A percentile compares a stretch with the other conserved stretches of the same genome.
These are phyloP conservation scores for Solanum tarijense DNA, from an alignment of 257 asterid genomes.

Conservation along the genomic window DNA sequence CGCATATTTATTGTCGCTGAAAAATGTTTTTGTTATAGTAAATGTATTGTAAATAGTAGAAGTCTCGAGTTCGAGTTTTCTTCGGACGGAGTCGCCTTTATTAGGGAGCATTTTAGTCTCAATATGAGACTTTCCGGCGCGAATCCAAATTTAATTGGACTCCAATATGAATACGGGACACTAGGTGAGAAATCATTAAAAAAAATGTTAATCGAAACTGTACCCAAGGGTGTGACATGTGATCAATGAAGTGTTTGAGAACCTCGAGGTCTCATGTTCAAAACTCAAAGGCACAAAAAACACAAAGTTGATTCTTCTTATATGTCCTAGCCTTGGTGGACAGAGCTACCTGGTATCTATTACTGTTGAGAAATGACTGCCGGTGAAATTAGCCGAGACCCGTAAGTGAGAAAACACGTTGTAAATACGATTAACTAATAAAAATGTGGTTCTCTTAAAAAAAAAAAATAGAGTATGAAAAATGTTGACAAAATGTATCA, in stretches of 20 bases:
- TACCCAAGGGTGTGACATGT: too few relatives aligned
- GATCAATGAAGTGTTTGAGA: too few relatives aligned
- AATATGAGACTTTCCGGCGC: rapidly evolving
- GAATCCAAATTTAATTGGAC: rapidly evolving
- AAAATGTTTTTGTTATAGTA: too few relatives aligned
- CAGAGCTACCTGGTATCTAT: rapidly evolving
- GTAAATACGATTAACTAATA: too few relatives aligned
- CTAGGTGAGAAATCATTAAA: too few relatives aligned
- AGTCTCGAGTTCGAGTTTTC: neutral
- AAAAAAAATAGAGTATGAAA: too few relatives aligned
- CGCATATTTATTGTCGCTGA: neutral
- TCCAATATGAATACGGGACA: rapidly evolving
- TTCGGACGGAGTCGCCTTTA: rapidly evolving
- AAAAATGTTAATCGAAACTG: too few relatives aligned
- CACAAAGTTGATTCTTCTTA: rapidly evolving
- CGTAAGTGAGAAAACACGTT: neutral
- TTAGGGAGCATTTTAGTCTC: rapidly evolving
- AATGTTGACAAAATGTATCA: neutral
- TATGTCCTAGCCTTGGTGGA: too few relatives aligned
- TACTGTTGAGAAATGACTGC: rapidly evolving
- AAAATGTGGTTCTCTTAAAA: too few relatives aligned
- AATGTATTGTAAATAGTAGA: neutral
- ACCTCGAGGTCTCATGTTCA: too few relatives aligned
- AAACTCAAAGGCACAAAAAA: too few relatives aligned
- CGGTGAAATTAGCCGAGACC: neutral